Conservation (phyloP, 2,329 filamentous ascomycete species). For the Podosphaera xanthii region DNA sequence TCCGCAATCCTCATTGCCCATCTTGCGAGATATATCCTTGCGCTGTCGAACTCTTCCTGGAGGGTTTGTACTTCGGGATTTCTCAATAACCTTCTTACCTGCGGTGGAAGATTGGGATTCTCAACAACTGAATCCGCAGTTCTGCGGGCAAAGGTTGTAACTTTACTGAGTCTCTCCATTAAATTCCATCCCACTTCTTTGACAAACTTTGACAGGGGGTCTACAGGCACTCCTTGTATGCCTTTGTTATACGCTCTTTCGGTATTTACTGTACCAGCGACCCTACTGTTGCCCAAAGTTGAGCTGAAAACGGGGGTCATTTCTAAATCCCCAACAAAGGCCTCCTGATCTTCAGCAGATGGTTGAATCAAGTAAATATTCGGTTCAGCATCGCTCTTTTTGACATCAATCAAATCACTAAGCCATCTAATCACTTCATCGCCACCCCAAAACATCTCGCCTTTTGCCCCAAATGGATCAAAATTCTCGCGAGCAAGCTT, state of each 20-base stretch:
- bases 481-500: slow-evolving; percentile 64
- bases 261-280: slow-evolving; percentile 15
- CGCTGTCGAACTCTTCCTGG: slow-evolving; percentile 93
- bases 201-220: slow-evolving; percentile 77
- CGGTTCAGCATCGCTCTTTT: slow-evolving; percentile 65
- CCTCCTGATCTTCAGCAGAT: slow-evolving; percentile 56
- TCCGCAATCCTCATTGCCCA: slow-evolving; percentile 99
- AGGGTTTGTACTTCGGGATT: slow-evolving; percentile 89
- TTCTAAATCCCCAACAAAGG: slow-evolving; percentile 33
- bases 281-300: slow-evolving; percentile 18
- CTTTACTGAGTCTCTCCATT: slow-evolving; percentile 88
- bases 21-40: slow-evolving; percentile 74
- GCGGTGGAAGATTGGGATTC: slow-evolving; percentile 74
- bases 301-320: slow-evolving; percentile 19
- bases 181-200: slow-evolving; percentile 95
- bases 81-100: slow-evolving; percentile 60
- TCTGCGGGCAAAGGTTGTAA: slow-evolving; percentile 81
- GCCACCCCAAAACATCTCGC: slow-evolving; percentile 89
- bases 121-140: slow-evolving; percentile 84
- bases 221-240: slow-evolving; percentile 48
- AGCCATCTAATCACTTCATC: slow-evolving; percentile 89
- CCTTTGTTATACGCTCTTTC: slow-evolving; percentile 12
- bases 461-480: slow-evolving; percentile 67
- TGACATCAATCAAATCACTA: slow-evolving; percentile 58
- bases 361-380: slow-evolving; percentile 86